Conservation (phyloP, 345 rosid genomes). For the Anacardium occidentale region DNA sequence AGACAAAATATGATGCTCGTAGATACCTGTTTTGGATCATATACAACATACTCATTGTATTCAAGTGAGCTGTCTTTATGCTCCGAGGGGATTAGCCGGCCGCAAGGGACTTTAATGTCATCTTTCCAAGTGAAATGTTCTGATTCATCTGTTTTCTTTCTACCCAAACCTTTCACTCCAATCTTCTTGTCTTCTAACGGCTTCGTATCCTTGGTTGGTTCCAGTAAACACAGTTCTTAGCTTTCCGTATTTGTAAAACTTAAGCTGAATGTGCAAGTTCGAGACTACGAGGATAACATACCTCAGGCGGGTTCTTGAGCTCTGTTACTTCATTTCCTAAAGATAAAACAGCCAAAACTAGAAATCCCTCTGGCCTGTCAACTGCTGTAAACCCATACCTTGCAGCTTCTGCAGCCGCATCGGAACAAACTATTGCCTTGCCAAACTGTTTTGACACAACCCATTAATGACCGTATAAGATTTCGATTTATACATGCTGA, state of each 20-base stretch:
- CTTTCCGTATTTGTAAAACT: not conserved
- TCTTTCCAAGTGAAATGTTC: conserved; percentile 62
- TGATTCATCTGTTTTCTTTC: conserved; percentile 71
- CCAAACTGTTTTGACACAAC: conserved; percentile 49
- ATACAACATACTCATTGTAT: conserved; percentile 76
- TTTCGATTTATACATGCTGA: not conserved
- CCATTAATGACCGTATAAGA: not conserved
- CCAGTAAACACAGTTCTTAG: not conserved
- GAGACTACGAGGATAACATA: not conserved
- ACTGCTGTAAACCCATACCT: conserved; percentile 69
- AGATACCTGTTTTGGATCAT: conserved; percentile 79
- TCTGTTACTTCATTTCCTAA: conserved; percentile 52
- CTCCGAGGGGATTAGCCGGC: conserved; percentile 56
- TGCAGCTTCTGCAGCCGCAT: conserved; percentile 85
- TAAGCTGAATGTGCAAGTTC: no score
- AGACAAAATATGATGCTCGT: no score
- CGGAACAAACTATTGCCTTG: conserved; percentile 74
- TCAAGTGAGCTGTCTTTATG: conserved; percentile 66
- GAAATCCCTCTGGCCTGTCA: conserved; percentile 77
- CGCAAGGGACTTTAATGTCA: conserved; percentile 74
- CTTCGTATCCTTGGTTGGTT: conserved; percentile 51
- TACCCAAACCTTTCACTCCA: conserved; percentile 70
- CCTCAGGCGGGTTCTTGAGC: conserved; percentile 53
- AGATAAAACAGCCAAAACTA: conserved; percentile 60
- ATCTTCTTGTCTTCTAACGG: conserved; percentile 56